A percentile compares a stretch with the other conserved stretches of the same genome.
phyloP scores from a whole-genome alignment of 768 basidiomycete species.

The Strobilomyces dryophilus region DNA sequence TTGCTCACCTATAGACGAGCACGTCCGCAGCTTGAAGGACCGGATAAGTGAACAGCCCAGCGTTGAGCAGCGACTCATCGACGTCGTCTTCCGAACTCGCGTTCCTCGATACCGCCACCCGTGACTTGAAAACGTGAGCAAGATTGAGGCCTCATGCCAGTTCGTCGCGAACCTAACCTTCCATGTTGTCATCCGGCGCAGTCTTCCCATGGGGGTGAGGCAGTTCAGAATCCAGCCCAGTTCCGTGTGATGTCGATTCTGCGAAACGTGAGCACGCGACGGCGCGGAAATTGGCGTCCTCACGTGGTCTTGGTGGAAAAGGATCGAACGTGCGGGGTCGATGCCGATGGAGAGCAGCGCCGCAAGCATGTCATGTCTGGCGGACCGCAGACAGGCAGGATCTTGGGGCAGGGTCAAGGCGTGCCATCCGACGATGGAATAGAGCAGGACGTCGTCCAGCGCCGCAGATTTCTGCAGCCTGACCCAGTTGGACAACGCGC shows the following conservation, averaged over 20 bases:
- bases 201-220: no score
- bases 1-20: constrained; percentile 26
- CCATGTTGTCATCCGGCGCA: constrained; percentile 48
- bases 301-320: no score
- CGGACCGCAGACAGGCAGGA: constrained; percentile 53
- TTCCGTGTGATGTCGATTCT: no score
- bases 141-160: not conserved
- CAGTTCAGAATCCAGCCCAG: no score
- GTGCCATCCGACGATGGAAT: constrained; percentile 92
- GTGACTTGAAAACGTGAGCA: constrained; percentile 45
- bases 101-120: constrained; percentile 70
- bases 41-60: constrained; percentile 89
- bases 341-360: no score
- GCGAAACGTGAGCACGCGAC: no score
- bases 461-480: constrained; percentile 60
- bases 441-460: constrained; percentile 63
- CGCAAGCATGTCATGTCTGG: no score
- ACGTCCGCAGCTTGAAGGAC: constrained; percentile 87
- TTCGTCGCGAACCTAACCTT: constrained; percentile 64
- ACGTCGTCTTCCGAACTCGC: constrained; percentile 72
- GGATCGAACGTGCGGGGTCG: constrained; percentile 61
- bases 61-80: constrained; percentile 76
- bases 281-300: no score
- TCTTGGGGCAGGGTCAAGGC: constrained; percentile 91
- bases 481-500: constrained; percentile 89